Conservation (phyloP, 2,329 filamentous ascomycete genomes). For the Pestalotiopsis sp. region DNA sequence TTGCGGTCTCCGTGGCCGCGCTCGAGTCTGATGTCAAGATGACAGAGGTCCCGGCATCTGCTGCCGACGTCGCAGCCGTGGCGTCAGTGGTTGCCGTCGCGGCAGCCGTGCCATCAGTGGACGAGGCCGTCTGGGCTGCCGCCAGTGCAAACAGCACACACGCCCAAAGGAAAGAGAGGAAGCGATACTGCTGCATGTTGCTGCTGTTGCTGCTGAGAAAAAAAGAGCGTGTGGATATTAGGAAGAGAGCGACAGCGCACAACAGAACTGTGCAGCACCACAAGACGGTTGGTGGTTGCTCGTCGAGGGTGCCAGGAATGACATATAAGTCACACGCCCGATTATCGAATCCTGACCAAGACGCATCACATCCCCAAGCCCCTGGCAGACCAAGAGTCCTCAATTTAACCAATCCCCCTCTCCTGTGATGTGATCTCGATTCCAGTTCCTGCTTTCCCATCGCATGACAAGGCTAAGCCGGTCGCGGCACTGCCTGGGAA, state of each 20-base stretch:
- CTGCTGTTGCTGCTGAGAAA: constrained; percentile 18
- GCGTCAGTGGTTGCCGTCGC: constrained; percentile 19
- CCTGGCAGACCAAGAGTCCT: constrained; percentile 8
- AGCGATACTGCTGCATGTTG: constrained; percentile 16
- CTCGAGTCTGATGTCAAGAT: constrained; percentile 13
- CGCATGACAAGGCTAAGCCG: constrained; percentile 9
- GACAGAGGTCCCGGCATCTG: constrained; percentile 7
- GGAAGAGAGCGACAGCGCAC: constrained; percentile 13
- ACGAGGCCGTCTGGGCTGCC: constrained; percentile 35
- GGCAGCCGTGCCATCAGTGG: constrained; percentile 20
- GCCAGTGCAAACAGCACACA: constrained; percentile 30
- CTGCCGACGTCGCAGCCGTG: constrained; percentile 11
- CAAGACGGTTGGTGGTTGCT: not conserved
- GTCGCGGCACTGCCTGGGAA: constrained; percentile 3
- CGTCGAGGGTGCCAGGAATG: constrained; percentile 16
- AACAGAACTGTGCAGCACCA: not conserved
- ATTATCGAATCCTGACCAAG: not conserved
- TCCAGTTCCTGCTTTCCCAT: constrained; percentile 16
- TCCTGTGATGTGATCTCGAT: constrained; percentile 19
- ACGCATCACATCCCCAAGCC: not conserved
- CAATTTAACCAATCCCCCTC: constrained; percentile 11
- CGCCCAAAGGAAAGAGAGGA: constrained; percentile 32
- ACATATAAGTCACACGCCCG: constrained; percentile 21
- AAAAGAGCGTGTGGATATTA: constrained; percentile 20
- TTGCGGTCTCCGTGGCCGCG: constrained; percentile 16